These are phyloP conservation scores for Cardiospermum halicacabum DNA, from an alignment of 345 rosid species.

Conservation along the genomic window DNA sequence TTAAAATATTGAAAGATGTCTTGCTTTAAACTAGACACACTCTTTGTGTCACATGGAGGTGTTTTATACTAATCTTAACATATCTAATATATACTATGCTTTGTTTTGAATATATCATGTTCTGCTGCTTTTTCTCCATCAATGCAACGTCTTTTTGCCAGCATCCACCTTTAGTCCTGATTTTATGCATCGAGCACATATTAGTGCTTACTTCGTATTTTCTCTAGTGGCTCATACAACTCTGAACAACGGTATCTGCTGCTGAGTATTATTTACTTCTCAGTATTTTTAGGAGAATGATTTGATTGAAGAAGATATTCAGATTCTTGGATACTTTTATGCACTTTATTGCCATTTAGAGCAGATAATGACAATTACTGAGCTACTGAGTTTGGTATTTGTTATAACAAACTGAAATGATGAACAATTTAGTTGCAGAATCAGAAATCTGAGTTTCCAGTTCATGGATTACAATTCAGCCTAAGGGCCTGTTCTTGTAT, in stretches of 20 bases:
- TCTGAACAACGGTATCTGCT: neutral
- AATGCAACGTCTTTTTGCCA: neutral
- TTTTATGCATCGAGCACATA: neutral
- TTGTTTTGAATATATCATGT: neutral
- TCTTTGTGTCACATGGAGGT: constrained; percentile 14
- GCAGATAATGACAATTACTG: too few relatives aligned
- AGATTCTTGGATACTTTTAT: too few relatives aligned
- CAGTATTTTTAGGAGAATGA: too few relatives aligned
- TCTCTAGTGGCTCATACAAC: neutral
- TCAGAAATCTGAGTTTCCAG: neutral
- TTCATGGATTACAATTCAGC: neutral
- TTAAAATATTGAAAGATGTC: constrained; percentile 15
- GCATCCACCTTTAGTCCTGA: neutral
- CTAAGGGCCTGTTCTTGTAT: neutral
- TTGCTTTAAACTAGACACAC: constrained; percentile 22
- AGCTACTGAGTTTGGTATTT: too few relatives aligned
- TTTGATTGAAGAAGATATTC: too few relatives aligned
- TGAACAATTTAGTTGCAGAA: constrained; percentile 2
- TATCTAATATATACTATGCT: constrained; percentile 1
- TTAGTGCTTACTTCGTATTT: neutral
- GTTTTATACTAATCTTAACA: constrained; percentile 26
- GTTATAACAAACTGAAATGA: neutral
- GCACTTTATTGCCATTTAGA: too few relatives aligned
- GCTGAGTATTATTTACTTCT: neutral
- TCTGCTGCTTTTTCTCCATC: neutral